Base-by-base conservation (phyloP, 139 green algal species). In the Auxenochlorella pyrenoidosa region DNA sequence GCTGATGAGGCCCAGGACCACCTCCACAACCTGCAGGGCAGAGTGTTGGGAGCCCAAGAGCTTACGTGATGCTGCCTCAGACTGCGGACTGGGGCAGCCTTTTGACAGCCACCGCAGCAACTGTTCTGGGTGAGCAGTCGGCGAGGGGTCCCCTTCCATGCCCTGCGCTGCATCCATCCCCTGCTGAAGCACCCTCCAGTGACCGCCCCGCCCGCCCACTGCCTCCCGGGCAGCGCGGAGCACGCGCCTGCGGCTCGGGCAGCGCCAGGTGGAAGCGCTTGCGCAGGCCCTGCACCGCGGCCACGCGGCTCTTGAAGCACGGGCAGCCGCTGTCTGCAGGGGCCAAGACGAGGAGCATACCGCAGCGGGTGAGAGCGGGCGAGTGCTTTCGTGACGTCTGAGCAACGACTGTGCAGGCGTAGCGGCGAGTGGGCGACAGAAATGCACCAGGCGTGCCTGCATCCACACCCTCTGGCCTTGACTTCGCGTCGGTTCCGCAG, bases 1-100 rank as follows among this genome's bases (percentile, higher is more conserved):
- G 32, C 75, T 92, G 75, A 99, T 99, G 59, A 99, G 88, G 18
- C 88, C 89, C 58, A 99, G 86, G 76, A 99, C 96, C 47, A 96
- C 90, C 85, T 98, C 93, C 54, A 99, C 94, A 83, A 94, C 94
- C 89, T 95, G 91, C 84, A 66, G 32, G 54, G 60, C 59, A 68
- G 22, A 68, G 3, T 28, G 4, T 68, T 32, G 12, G n/a, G n/a
- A n/a, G n/a, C n/a, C n/a, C n/a, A n/a, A n/a, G n/a, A n/a, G n/a
- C n/a, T n/a, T n/a, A n/a, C n/a, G n/a, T 68, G 59, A 68, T 28
- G 60, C 60, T 28, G 19, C n/a, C n/a, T n/a, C n/a, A n/a, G n/a
- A n/a, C 60, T 32, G 60, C 60, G 24, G 3, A 30, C 60, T 28
- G 60, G 60, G 12, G 60, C 60, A 68, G 21, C 60, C 24, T 4